These are phyloP conservation scores for Ogataea dorogensis DNA, from an alignment of 805 yeast genomes.

Conservation along the genomic window DNA sequence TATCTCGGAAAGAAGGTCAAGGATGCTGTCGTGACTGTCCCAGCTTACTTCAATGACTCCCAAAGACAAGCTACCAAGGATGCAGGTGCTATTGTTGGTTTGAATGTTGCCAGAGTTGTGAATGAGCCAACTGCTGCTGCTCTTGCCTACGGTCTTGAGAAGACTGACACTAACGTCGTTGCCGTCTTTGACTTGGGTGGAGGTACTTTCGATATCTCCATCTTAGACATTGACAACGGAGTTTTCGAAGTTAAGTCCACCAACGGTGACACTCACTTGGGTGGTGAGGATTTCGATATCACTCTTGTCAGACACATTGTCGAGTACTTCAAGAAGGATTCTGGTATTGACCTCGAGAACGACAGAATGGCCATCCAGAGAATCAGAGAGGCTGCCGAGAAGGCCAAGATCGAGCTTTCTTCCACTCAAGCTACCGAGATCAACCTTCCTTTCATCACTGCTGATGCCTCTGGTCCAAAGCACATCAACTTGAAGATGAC, in stretches of 20 bases:
- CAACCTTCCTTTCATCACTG: slow-evolving; percentile 66
- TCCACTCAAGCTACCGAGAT: slow-evolving; percentile 61
- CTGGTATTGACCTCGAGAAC: slow-evolving; percentile 51
- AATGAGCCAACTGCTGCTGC: slow-evolving; percentile 95
- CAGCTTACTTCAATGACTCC: slow-evolving; percentile 88
- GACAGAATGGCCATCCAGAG: slow-evolving; percentile 67
- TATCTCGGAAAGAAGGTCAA: slow-evolving; percentile 82
- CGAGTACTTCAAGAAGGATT: slow-evolving; percentile 52
- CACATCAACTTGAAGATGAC: slow-evolving; percentile 60
- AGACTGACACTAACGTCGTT: slow-evolving; percentile 55
- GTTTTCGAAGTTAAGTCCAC: slow-evolving; percentile 97
- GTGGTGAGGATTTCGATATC: slow-evolving; percentile 93
- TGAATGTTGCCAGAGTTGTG: slow-evolving; percentile 85
- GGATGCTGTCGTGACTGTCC: slow-evolving; percentile 90
- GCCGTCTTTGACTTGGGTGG: slow-evolving; percentile 99
- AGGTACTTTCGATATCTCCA: slow-evolving; percentile 97
- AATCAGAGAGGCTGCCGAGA: slow-evolving; percentile 77
- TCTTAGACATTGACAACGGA: slow-evolving; percentile 95
- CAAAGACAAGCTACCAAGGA: slow-evolving; percentile 95
- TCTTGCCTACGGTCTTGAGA: slow-evolving; percentile 91
- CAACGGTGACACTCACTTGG: slow-evolving; percentile 92
- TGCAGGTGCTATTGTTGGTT: slow-evolving; percentile 96
- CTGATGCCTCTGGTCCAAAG: slow-evolving; percentile 46
- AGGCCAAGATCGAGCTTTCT: slow-evolving; percentile 71
- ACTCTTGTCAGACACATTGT: slow-evolving; percentile 74